Percentiles rank a stretch among this genome's conserved stretches.
These are phyloP conservation scores for Amanita rimosa DNA, from an alignment of 768 basidiomycete species.

Conservation along the genomic window DNA sequence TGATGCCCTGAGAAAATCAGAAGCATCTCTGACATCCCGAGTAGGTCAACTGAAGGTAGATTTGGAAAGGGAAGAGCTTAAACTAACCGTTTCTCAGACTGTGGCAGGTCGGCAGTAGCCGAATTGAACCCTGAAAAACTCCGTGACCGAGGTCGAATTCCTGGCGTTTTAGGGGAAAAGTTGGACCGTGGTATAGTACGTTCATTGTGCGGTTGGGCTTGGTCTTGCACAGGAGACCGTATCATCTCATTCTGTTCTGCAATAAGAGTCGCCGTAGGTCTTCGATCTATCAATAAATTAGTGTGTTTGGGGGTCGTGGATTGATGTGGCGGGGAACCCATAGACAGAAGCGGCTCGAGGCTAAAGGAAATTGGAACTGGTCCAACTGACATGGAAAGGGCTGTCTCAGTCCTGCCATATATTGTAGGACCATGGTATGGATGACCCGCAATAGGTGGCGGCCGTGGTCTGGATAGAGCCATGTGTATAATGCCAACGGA, in stretches of 20 bases:
- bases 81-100: conserved; percentile 20
- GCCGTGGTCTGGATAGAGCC: conserved; percentile 14
- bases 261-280: background rate
- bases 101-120: conserved; percentile 15
- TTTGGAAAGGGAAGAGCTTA: background rate
- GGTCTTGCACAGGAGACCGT: background rate
- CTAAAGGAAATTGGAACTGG: conserved; percentile 57
- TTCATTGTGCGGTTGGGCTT: background rate
- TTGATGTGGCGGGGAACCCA: conserved; percentile 8
- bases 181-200: conserved; percentile 41
- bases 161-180: conserved; percentile 47
- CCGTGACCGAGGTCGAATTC: conserved; percentile 52
- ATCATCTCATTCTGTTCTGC: background rate
- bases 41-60: background rate
- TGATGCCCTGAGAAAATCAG: background rate
- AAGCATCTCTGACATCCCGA: background rate
- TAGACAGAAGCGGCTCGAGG: conserved; percentile 29
- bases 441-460: conserved; percentile 12
- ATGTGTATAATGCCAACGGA: conserved; percentile 18
- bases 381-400: conserved; percentile 34
- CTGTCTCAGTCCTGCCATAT: conserved; percentile 44
- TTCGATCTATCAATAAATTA: background rate
- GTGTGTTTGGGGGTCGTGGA: background rate
- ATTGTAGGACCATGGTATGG: conserved; percentile 36
- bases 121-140: conserved; percentile 69